Conservation (phyloP, 148 eudicot species). For the Camellia granthamiana region DNA sequence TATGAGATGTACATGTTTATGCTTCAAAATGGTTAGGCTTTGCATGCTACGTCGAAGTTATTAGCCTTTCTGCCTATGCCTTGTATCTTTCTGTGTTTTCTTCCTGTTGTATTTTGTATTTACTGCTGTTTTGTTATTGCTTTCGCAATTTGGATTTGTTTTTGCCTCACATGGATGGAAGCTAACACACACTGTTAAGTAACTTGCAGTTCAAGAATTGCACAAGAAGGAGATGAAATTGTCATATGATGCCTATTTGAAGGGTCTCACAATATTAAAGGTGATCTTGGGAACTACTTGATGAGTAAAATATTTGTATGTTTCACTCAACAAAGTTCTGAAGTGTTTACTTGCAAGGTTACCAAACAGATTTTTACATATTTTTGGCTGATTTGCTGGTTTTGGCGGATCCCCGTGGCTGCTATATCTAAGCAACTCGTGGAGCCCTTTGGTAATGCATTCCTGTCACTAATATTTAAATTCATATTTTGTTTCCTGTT, state of each 20-base stretch:
- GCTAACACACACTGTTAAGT: background rate
- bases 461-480: conserved; percentile 1
- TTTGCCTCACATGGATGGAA: conserved; percentile 12
- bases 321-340: conserved; percentile 9
- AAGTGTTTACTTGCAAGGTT: conserved; percentile 14
- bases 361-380: conserved; percentile 52
- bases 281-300: conserved; percentile 30
- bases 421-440: conserved; percentile 76
- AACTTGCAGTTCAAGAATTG: conserved; percentile 57
- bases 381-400: conserved; percentile 62
- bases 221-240: conserved; percentile 55
- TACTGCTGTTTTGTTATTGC: background rate
- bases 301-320: conserved; percentile 3
- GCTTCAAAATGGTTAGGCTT: background rate
- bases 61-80: background rate
- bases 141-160: background rate
- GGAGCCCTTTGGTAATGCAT: conserved; percentile 74
- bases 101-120: background rate
- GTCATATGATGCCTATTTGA: conserved; percentile 56
- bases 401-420: conserved; percentile 83
- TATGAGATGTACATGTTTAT: background rate
- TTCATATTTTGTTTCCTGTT: background rate
- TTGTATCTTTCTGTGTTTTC: background rate
- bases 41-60: too few relatives aligned
- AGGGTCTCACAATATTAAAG: conserved; percentile 60